Evolutionary conservation across 225 moss, liverwort and hornwort genomes (phyloP).

Genomic region (Polytrichum formosum): DNA sequence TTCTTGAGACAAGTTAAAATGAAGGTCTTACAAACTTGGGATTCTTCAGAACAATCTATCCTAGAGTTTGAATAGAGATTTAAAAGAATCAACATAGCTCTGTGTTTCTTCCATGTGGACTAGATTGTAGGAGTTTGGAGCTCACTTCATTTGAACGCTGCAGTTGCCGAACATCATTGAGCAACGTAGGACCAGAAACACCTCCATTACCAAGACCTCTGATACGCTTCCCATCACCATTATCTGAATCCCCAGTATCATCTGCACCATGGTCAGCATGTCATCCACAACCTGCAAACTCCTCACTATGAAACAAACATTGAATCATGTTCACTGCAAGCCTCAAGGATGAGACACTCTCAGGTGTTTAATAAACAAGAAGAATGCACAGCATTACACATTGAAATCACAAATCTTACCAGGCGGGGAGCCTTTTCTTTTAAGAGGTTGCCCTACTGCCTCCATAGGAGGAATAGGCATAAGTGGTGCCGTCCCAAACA

Average conservation of each 20-base stretch:
- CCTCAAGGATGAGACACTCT: not conserved
- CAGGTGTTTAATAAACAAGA: not conserved
- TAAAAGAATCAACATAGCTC: not conserved
- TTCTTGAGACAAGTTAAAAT: not conserved
- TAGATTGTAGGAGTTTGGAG: slow-evolving; percentile 4
- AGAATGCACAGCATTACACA: not conserved
- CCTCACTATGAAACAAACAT: too few species aligned
- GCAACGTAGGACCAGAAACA: slow-evolving; percentile 75
- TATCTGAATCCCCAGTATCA: slow-evolving; percentile 41
- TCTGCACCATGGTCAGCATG: slow-evolving; percentile 22
- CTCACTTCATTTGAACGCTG: slow-evolving; percentile 92
- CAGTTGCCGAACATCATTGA: slow-evolving; percentile 90
- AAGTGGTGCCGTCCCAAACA: slow-evolving; percentile 11
- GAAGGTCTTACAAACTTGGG: too few species aligned
- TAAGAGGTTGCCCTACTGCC: slow-evolving; percentile 40
- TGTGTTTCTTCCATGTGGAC: not conserved
- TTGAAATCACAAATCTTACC: slow-evolving; percentile 23
- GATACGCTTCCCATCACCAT: slow-evolving; percentile 75
- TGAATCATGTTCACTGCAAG: not conserved
- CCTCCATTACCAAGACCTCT: slow-evolving; percentile 63
- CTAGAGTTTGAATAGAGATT: not conserved
- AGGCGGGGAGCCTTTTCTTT: slow-evolving; percentile 72
- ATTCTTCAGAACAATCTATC: not conserved
- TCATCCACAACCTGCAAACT: not conserved
- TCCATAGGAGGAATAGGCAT: slow-evolving; percentile 36